A percentile compares a stretch with the other conserved stretches of the same genome.
Conservation (phyloP, 2,329 filamentous ascomycete species). For the Epichloe baconii region DNA sequence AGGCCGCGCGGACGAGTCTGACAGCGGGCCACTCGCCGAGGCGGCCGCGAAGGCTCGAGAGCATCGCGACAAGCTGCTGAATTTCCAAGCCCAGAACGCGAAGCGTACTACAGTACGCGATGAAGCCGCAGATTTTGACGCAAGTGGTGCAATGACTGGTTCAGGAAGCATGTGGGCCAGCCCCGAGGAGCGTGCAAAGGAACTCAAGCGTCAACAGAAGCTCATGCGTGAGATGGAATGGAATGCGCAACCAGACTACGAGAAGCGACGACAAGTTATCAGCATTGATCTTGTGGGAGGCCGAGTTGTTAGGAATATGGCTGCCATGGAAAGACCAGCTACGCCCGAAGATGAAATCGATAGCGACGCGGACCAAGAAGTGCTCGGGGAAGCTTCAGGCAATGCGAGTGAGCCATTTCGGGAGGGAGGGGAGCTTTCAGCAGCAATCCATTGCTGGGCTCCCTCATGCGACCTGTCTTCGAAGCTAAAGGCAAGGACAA, state of each 20-base stretch:
- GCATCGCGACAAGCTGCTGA: constrained; percentile 69
- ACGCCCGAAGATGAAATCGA: constrained; percentile 36
- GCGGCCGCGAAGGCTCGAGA: constrained; percentile 58
- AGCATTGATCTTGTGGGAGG: constrained; percentile 72
- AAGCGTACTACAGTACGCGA: constrained; percentile 74
- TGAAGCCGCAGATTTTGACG: constrained; percentile 57
- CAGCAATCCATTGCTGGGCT: constrained; percentile 52
- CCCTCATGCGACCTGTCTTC: constrained; percentile 51
- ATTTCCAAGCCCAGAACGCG: constrained; percentile 77
- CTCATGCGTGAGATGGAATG: constrained; percentile 76
- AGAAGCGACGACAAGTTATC: constrained; percentile 73
- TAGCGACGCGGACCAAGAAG: constrained; percentile 16
- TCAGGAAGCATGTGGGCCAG: constrained; percentile 61
- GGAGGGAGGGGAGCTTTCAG: constrained; percentile 48
- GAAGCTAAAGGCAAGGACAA: constrained; percentile 38
- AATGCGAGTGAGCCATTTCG: constrained; percentile 16
- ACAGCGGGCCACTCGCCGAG: constrained; percentile 30
- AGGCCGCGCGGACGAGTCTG: constrained; percentile 17
- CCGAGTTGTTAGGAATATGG: constrained; percentile 63
- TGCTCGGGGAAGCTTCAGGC: constrained; percentile 20
- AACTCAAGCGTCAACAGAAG: constrained; percentile 77
- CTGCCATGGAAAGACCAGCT: constrained; percentile 43
- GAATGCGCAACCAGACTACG: constrained; percentile 73
- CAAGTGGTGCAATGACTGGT: constrained; percentile 30
- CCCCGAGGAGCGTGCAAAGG: constrained; percentile 67